Conservation (phyloP, 495 filamentous ascomycete species). For the Hyaloscypha finlandica region DNA sequence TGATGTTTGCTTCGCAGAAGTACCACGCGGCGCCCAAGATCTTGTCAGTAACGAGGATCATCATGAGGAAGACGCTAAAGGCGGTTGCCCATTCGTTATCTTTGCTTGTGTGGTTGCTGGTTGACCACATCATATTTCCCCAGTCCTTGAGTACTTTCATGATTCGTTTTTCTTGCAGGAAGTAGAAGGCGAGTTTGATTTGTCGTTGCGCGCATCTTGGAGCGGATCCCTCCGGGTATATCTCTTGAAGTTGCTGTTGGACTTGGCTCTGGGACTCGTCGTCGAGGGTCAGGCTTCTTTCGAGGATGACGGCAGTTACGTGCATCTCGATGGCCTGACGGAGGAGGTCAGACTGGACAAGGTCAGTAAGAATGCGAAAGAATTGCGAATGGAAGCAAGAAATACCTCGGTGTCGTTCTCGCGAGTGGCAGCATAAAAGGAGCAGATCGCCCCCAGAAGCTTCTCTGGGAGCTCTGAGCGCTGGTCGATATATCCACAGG, state of each 20-base stretch:
- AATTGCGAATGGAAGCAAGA: not conserved
- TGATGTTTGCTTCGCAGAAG: conserved; percentile 26
- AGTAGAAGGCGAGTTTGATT: conserved; percentile 32
- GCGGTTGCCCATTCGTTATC: conserved; percentile 32
- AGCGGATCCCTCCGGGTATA: conserved; percentile 23
- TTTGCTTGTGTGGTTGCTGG: conserved; percentile 16
- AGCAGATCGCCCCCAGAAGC: conserved; percentile 19
- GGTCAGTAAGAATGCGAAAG: conserved; percentile 2
- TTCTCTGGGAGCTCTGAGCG: conserved; percentile 22
- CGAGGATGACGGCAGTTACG: conserved; percentile 30
- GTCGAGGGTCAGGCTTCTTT: conserved; percentile 31
- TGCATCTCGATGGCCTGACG: conserved; percentile 31
- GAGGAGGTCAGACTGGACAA: conserved; percentile 24
- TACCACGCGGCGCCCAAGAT: conserved; percentile 22
- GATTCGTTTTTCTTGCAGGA: conserved; percentile 26
- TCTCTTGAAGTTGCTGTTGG: conserved; percentile 19
- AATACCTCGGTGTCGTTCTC: conserved; percentile 24
- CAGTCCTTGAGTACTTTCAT: conserved; percentile 28
- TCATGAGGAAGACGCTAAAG: conserved; percentile 29
- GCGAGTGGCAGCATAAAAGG: conserved; percentile 18
- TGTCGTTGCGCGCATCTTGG: conserved; percentile 30
- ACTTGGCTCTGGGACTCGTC: conserved; percentile 20
- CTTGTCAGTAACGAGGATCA: conserved; percentile 32
- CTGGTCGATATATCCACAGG: conserved; percentile 23
- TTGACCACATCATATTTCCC: conserved; percentile 34